A percentile compares a stretch with the other conserved stretches of the same genome.
Evolutionary conservation across 202 grass and related monocot species (phyloP).

Genomic region (Cymbopogon flexuosus): DNA sequence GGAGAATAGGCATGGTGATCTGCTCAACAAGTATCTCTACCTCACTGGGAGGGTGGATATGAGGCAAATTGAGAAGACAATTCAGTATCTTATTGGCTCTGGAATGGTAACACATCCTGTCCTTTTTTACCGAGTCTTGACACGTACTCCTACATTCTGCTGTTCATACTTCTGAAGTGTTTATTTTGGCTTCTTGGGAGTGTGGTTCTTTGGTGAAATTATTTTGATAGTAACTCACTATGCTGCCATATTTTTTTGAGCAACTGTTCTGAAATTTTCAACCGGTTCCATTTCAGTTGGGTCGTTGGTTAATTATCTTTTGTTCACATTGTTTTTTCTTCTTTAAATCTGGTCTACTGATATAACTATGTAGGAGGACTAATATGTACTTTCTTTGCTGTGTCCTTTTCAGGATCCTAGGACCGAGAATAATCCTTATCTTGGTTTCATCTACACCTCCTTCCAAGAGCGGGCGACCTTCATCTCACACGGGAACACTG

Average conservation of each 20-base stretch:
- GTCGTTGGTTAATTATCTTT: neutral
- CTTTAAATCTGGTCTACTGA: neutral
- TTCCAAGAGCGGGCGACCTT: conserved; percentile 94
- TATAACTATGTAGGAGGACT: neutral
- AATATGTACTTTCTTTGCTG: neutral
- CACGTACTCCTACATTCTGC: neutral
- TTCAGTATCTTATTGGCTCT: conserved; percentile 96
- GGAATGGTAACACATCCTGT: conserved; percentile 64
- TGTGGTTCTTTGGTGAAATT: neutral
- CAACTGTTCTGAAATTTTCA: neutral
- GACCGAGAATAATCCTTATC: conserved; percentile 93
- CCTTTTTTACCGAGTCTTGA: neutral
- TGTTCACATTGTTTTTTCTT: neutral
- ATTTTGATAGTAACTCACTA: neutral
- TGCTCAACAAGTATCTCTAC: conserved; percentile 91
- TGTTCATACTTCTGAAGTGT: neutral
- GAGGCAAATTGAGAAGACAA: conserved; percentile 92
- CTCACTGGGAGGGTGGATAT: conserved; percentile 87
- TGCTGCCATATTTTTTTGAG: neutral
- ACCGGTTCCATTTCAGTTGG: neutral
- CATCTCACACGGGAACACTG: conserved; percentile 95
- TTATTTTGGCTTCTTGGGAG: neutral
- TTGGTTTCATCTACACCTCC: conserved; percentile 96
- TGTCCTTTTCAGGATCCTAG: conserved; percentile 72
- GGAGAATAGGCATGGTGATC: conserved; percentile 92